Percentiles rank a stretch among this genome's conserved stretches.
Conservation (phyloP, 1,284 basidiomycete species). For the Ganoderma sinense region DNA sequence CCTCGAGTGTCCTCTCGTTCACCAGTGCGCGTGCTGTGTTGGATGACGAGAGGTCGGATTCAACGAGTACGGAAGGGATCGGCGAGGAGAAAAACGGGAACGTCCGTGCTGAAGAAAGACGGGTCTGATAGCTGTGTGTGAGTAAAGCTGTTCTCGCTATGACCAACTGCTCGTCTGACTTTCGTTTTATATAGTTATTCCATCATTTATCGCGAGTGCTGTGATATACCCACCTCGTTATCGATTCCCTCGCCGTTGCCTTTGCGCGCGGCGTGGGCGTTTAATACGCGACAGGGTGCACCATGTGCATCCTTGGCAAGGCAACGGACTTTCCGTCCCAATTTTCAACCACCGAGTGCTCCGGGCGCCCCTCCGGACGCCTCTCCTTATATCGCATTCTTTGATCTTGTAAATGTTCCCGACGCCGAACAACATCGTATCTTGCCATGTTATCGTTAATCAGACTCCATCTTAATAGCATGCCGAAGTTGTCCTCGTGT, state of each 20-base stretch:
- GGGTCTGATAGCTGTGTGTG: background rate
- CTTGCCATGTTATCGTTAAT: background rate
- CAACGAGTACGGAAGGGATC: background rate
- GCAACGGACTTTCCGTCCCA: background rate
- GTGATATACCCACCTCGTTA: background rate
- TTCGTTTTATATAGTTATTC: background rate
- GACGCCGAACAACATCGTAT: background rate
- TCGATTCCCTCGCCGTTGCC: background rate
- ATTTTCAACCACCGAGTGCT: background rate
- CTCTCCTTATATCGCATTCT: background rate
- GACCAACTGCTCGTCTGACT: background rate
- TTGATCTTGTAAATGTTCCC: background rate
- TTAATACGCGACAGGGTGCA: background rate
- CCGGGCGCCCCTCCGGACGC: background rate
- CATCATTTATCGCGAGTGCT: background rate
- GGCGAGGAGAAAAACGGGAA: background rate
- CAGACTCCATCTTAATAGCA: background rate
- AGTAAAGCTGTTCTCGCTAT: background rate
- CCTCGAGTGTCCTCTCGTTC: conserved; percentile 36
- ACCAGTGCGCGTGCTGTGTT: background rate
- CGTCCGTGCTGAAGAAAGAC: background rate
- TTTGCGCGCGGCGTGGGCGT: background rate
- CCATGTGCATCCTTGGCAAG: background rate
- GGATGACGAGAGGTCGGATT: background rate
- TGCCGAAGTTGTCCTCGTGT: background rate